phyloP scores from a whole-genome alignment of 2,329 filamentous ascomycete genomes.

The Exutisphaerella laricina region DNA sequence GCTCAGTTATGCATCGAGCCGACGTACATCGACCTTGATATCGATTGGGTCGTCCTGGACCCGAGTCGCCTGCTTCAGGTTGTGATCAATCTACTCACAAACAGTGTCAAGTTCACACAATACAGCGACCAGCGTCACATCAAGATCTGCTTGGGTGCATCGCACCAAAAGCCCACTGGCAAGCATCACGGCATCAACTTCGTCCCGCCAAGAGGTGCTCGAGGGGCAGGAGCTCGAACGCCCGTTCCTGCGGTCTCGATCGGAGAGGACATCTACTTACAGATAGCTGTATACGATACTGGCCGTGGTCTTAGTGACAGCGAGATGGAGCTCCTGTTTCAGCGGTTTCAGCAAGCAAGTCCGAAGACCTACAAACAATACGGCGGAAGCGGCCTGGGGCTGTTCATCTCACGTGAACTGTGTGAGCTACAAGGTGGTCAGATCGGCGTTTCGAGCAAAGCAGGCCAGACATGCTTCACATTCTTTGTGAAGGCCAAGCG shows the following conservation, averaged over 20 bases:
- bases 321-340: slow-evolving; percentile 39
- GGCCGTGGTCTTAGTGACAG: slow-evolving; percentile 38
- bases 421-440: slow-evolving; percentile 41
- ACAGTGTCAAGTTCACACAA: slow-evolving; percentile 45
- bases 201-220: slow-evolving; percentile 24
- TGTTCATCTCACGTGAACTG: slow-evolving; percentile 44
- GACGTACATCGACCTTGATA: slow-evolving; percentile 33
- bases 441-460: slow-evolving; percentile 40
- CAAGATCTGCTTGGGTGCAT: slow-evolving; percentile 37
- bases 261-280: slow-evolving; percentile 37
- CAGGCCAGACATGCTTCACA: slow-evolving; percentile 41
- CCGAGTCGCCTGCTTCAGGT: slow-evolving; percentile 42
- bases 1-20: slow-evolving; percentile 30
- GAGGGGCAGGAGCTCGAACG: slow-evolving; percentile 19
- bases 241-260: slow-evolving; percentile 31
- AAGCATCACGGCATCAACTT: slow-evolving; percentile 32
- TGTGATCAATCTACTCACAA: slow-evolving; percentile 41
- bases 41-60: slow-evolving; percentile 40
- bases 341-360: slow-evolving; percentile 37
- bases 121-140: slow-evolving; percentile 33
- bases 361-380: slow-evolving; percentile 37
- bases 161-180: slow-evolving; percentile 29
- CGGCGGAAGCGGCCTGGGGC: slow-evolving; percentile 41
- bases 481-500: slow-evolving; percentile 40
- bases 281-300: slow-evolving; percentile 41